Base-by-base conservation (phyloP, 106 monocot species). In the Gastrodia elata region DNA sequence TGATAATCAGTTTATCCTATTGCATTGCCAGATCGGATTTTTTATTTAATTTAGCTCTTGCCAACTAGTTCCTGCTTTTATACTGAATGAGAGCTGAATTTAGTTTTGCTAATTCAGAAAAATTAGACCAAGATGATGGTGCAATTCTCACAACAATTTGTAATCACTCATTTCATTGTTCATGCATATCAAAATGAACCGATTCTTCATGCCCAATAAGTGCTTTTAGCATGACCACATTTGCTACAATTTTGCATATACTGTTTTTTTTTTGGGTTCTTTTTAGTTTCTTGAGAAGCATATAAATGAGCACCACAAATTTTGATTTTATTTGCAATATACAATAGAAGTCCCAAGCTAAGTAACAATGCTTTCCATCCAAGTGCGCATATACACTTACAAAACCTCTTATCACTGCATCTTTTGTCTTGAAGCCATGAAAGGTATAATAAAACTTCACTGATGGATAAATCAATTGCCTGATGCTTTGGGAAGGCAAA, bases 151-250 rank as follows among this genome's bases (percentile, higher is more conserved):
- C 84, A 73, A 98, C 98, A 69, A 91, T 98, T 56, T 98, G 98
- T 84, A 98, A 98, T 70, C 98, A 98, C 79, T 91, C 93, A 74
- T 98, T 98, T 64, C 98, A 98, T 70, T 98, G 85, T 69, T 98
- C 98, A 44, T 98, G 98, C 70, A 98, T 98, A 80, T 98, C 98
- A 37, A 93, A 98, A 81, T 98, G 93, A 89, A 82, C 93, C 7
- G 98, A 98, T 72, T 98, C 98, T 83, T 98, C 98, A 77, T 98
- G 98, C 79, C 98, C 93, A 52, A 93, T 97, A 71, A 82, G 86
- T 22, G 38, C n/a, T 71, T n/a, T 67, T 25, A 61, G 9, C 32
- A 30, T 61, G 61, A 32, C 10, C 4, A 61, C 32, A 42, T 57
- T 48, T 64, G 38, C 32, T 76, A 24, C 16, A 69, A 52, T 68